Evolutionary conservation across 2,329 filamentous ascomycete species (phyloP), one percentile per base, ranked within the genome.

Genomic region (Fusarium scirpi): DNA sequence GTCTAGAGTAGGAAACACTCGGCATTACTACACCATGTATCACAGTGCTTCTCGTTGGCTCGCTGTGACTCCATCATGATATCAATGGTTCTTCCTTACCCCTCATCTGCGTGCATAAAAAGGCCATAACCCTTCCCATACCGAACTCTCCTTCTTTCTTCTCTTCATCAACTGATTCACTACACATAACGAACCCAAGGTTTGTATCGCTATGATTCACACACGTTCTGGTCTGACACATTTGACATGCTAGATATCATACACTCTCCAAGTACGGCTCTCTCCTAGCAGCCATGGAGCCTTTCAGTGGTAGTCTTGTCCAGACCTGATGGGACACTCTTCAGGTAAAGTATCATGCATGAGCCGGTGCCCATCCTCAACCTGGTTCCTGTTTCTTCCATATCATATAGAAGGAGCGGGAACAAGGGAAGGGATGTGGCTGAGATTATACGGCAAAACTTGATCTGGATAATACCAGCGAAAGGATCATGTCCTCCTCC

Each of bases 381-480:
- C 18, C 49, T 61, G 53, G 53, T 47, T 34, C 22, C 46, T 41
- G 32, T 34, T 40, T 58, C n/a, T 43, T 4, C 12, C 10, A 4
- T 38, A 12, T 40, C 8, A 44, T 24, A 45, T 22, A 32, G 44
- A 24, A 22, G 6, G 20, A 24, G 11, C 20, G 32, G 34, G 20
- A 58, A 59, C 11, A 44, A 66, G 73, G 27, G 25, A 27, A 25
- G 73, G 62, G 76, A 65, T 67, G 79, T 78, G 78, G 81, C 80
- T 93, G 91, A 95, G 92, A 96, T 90, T 90, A 96, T 92, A 96
- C 93, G 92, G 93, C 91, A 85, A 86, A 94, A 95, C 92, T 95
- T 95, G 93, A 95, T 94, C 92, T 93, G 92, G 93, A 94, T 95
- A 95, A 96, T 96, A 93, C 93, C 92, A 94, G 94, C 94, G 94